phyloP scores from a whole-genome alignment of 768 basidiomycete genomes.

The Pilatotrama ljubarskyi region DNA sequence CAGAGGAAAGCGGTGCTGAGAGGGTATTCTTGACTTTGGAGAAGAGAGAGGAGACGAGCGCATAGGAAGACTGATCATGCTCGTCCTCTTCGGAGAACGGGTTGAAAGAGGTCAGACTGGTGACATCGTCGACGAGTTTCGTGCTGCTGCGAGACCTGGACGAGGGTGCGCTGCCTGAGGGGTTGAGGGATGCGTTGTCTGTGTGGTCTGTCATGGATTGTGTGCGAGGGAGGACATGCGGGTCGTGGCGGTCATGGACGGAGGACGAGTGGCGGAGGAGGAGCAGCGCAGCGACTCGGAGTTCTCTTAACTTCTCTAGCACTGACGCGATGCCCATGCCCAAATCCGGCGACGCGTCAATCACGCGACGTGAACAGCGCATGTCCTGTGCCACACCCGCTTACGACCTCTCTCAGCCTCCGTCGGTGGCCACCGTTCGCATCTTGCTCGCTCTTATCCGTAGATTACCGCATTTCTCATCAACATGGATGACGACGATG shows the following conservation, averaged over 20 bases:
- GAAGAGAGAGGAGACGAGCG: slow-evolving; percentile 77
- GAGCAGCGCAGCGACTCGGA: not conserved
- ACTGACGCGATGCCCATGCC: slow-evolving; percentile 9
- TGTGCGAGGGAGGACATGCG: slow-evolving; percentile 4
- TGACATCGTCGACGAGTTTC: slow-evolving; percentile 59
- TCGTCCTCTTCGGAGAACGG: slow-evolving; percentile 94
- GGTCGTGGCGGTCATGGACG: slow-evolving; percentile 13
- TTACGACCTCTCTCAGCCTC: not conserved
- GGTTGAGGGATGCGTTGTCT: slow-evolving; percentile 25
- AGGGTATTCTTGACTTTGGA: slow-evolving; percentile 82
- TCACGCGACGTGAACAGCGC: slow-evolving; percentile 15
- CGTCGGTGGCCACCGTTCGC: not conserved
- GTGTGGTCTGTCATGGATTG: slow-evolving; percentile 37
- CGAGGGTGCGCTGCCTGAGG: slow-evolving; percentile 34
- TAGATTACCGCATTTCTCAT: not conserved
- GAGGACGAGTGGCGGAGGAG: slow-evolving; percentile 2
- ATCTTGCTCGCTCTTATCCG: not conserved
- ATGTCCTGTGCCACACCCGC: not conserved
- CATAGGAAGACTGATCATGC: slow-evolving; percentile 84
- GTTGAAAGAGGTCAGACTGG: slow-evolving; percentile 82
- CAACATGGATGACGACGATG: slow-evolving; percentile 88
- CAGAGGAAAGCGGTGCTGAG: slow-evolving; percentile 61
- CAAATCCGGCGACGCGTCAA: slow-evolving; percentile 20
- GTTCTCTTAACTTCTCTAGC: slow-evolving; percentile 3
- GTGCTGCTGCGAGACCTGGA: slow-evolving; percentile 65